Base-by-base conservation (phyloP, 345 rosid species). In the Rubroshorea leprosula region DNA sequence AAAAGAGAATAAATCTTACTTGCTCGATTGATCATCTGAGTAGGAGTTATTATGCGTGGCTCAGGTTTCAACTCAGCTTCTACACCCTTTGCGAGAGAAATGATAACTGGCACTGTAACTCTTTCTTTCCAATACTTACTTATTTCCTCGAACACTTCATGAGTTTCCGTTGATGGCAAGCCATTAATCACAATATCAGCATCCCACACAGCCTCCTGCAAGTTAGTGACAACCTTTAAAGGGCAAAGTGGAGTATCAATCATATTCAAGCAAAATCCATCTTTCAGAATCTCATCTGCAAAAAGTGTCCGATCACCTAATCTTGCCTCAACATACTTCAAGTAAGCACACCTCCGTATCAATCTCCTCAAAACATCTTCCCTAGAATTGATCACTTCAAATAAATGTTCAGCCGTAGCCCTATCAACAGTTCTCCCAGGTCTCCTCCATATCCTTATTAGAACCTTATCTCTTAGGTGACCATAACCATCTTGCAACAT, bases 181-280 rank as follows among this genome's bases (percentile, higher is more conserved):
- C 94, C 99, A 73, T 93, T 93, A 41, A 93, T 82, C 43, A 93
- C 90, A 24, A 93, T 75, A 73, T 93, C 99, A 8, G 99, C 97
- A 76, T 93, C 99, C 97, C 99, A 93, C 35, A 89, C 91, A 60
- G 96, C 99, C 74, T 93, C 99, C 66, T 87, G 99, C 68, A 93
- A 71, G 72, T 89, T 93, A 5, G 91, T 89, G 63, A 93, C 99
- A 65, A 89, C 97, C 62, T 93, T 93, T 55, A 93, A 67, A 14
- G 97, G 99, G 27, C 96, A 85, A 59, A 93, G 77, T 1, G 97
- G 97, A 3, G 96, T 89, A 23, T 89, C 99, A 2, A 89, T 83
- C 97, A 93, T 93, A 74, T 93, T 89, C 73, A 82, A 71, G 85
- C 99, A 89, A 54, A 93, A 93, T 9, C 99, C 99, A 26, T 93